Evolutionary conservation across 1,284 basidiomycete genomes (phyloP), one percentile per base, ranked within the genome.

Genomic region (Pseudozyma sp.): DNA sequence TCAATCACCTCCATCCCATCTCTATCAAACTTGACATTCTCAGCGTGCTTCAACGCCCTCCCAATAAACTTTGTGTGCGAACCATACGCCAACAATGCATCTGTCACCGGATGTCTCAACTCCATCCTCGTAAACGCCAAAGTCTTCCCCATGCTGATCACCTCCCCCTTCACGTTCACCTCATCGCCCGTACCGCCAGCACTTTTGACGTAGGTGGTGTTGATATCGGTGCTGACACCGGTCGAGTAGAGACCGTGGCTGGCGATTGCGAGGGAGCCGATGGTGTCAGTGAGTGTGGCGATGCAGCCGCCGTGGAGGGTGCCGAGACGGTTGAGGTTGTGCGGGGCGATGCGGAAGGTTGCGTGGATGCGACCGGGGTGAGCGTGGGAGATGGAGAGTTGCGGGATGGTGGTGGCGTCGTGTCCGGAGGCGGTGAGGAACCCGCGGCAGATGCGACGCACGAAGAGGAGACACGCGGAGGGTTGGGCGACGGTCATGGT

Each of bases 31-130:
- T 89, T 91, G 50, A 94, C 89, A 76, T 94, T 93, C 66, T 91
- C 88, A 88, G 92, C 85, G 78, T 92, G 89, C 5, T 86, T 87
- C 14, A 88, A 87, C 7, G 91, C 92, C 82, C 89, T 92, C 14
- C 91, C 92, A 63, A 95, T 87, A 77, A 92, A 94, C 84, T 96
- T 95, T 7, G 93, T 95, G 81, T 95, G 93, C 13, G 81, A 73
- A 1, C 69, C 77, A 45, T 67, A 76, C 3, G 76, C 77, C 34
- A 83, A 53, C 30, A 82, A 17, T 2, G 64, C 74, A 35, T 78
- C 37, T 10, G 73, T 75, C 2, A 66, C 65, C 1, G 79, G 72
- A 53, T 84, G 77, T 19, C 75, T 51, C 4, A 84, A 35, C 48
- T 84, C 81, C 35, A 82, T 71, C 10, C 82, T 60, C 0, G 82